phyloP scores from a whole-genome alignment of 306 rosid species.

The Astragalus glycyphyllos region DNA sequence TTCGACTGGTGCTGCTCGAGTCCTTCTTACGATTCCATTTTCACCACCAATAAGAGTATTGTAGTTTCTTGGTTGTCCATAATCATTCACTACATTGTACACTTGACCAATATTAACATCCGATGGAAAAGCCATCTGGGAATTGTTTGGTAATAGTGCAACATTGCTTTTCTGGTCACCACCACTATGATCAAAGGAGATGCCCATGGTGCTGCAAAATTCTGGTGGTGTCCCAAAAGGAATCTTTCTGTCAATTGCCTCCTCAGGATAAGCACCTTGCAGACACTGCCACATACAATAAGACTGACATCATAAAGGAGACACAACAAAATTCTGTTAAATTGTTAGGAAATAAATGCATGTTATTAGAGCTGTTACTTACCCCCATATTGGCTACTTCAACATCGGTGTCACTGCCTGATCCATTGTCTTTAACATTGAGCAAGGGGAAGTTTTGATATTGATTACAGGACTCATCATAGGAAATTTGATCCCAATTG shows the following conservation, averaged over 20 bases:
- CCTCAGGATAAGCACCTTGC: slow-evolving; percentile 41
- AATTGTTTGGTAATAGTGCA: slow-evolving; percentile 32
- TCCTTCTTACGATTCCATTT: slow-evolving; percentile 53
- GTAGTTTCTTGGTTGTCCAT: slow-evolving; percentile 39
- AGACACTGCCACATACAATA: slow-evolving; percentile 45
- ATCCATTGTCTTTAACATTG: slow-evolving; percentile 34
- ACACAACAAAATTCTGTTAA: slow-evolving; percentile 20
- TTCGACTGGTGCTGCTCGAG: slow-evolving; percentile 44
- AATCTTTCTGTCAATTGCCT: slow-evolving; percentile 41
- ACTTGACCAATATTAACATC: slow-evolving; percentile 48
- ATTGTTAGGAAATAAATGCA: slow-evolving; percentile 18
- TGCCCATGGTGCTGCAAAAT: slow-evolving; percentile 33
- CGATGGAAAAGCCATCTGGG: slow-evolving; percentile 45
- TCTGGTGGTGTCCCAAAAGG: slow-evolving; percentile 44
- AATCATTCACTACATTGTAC: slow-evolving; percentile 23
- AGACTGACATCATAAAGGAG: slow-evolving; percentile 29
- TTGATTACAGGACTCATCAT: slow-evolving; percentile 42
- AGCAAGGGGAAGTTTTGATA: slow-evolving; percentile 17
- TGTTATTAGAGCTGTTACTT: slow-evolving; percentile 47
- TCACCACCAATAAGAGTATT: slow-evolving; percentile 33
- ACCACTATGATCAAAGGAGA: slow-evolving; percentile 13
- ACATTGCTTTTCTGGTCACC: slow-evolving; percentile 40
- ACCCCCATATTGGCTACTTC: slow-evolving; percentile 52
- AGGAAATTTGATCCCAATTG: slow-evolving; percentile 48
- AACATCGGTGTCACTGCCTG: slow-evolving; percentile 43